These are phyloP conservation scores for Xylaria sp. DNA, from an alignment of 495 filamentous ascomycete species.

Conservation along the genomic window DNA sequence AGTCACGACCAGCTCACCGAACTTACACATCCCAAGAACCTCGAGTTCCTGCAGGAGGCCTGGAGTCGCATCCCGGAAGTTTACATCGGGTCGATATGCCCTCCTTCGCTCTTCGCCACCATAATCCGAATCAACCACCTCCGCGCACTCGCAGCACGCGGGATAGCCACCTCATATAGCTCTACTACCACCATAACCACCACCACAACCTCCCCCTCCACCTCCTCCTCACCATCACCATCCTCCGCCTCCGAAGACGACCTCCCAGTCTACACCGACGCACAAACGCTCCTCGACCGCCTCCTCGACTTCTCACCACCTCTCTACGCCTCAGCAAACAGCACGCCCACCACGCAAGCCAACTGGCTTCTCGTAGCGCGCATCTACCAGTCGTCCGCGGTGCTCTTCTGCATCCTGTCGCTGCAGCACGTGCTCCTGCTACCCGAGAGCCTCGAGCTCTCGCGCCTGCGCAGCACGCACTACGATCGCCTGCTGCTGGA, in stretches of 20 bases:
- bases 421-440: neutral
- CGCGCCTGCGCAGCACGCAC: neutral
- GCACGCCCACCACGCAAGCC: neutral
- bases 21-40: constrained; percentile 20
- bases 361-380: constrained; percentile 26
- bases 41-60: neutral
- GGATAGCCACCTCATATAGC: neutral
- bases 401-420: constrained; percentile 25
- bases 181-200: neutral
- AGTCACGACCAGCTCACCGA: constrained; percentile 19
- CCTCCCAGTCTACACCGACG: neutral
- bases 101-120: neutral
- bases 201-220: too few relatives aligned
- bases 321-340: neutral
- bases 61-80: neutral
- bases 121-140: constrained; percentile 25
- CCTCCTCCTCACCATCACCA: neutral
- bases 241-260: neutral
- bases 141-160: constrained; percentile 14
- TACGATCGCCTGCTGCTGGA: constrained; percentile 26
- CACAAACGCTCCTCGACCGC: neutral
- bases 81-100: constrained; percentile 27
- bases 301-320: constrained; percentile 18
- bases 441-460: neutral
- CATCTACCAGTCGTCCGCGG: constrained; percentile 18